These are phyloP conservation scores for Colletotrichum tropicicola DNA, from an alignment of 2,329 filamentous ascomycete species.

Conservation along the genomic window DNA sequence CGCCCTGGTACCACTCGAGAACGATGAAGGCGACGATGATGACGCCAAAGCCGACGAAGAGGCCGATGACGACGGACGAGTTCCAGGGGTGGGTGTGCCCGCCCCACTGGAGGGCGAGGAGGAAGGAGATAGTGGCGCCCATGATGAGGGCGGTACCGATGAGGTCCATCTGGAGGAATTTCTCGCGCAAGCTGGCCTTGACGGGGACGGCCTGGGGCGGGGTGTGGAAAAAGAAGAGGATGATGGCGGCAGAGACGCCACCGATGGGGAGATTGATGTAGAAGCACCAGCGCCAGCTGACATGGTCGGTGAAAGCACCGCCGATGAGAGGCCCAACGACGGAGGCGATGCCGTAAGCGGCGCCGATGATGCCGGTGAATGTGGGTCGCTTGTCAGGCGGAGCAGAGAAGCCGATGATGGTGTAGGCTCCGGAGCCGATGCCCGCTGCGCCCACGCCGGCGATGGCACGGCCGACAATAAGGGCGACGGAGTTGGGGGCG, in stretches of 20 bases:
- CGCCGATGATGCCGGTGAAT: constrained; percentile 48
- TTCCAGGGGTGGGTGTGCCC: constrained; percentile 54
- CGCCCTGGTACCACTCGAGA: constrained; percentile 52
- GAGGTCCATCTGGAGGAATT: constrained; percentile 58
- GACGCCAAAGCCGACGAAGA: constrained; percentile 49
- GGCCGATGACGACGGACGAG: constrained; percentile 49
- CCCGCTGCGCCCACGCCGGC: constrained; percentile 57
- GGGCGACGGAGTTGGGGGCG: constrained; percentile 55
- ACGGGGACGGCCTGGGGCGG: constrained; percentile 48
- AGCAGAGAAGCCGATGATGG: constrained; percentile 56
- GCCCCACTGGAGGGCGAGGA: constrained; percentile 59
- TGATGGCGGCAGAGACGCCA: constrained; percentile 43
- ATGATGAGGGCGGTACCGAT: constrained; percentile 55
- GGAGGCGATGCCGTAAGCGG: constrained; percentile 45
- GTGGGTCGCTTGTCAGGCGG: constrained; percentile 44
- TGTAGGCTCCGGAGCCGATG: constrained; percentile 55
- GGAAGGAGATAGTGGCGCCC: constrained; percentile 50
- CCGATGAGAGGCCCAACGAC: constrained; percentile 48
- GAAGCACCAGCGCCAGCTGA: constrained; percentile 50
- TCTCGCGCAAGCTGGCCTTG: constrained; percentile 48
- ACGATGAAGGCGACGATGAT: constrained; percentile 45
- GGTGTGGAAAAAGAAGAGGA: constrained; percentile 52
- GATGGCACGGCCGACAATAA: constrained; percentile 62
- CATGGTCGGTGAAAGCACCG: constrained; percentile 46
- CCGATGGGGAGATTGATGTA: constrained; percentile 49